These are phyloP conservation scores for Jackrogersella multiformis DNA, from an alignment of 495 filamentous ascomycete species.

Conservation along the genomic window DNA sequence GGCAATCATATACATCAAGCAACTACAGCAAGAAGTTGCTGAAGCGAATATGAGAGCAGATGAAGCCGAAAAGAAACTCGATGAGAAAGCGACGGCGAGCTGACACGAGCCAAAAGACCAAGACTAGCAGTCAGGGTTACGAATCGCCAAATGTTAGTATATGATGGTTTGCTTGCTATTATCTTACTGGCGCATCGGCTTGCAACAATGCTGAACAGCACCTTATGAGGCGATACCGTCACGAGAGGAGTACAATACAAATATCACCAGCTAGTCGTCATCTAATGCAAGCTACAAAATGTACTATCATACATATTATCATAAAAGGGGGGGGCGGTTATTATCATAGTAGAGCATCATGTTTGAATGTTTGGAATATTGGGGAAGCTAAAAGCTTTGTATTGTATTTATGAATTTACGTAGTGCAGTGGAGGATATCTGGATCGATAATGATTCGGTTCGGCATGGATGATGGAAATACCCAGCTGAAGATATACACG, in stretches of 20 bases:
- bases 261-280: conserved; percentile 20
- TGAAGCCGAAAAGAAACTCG: conserved; percentile 68
- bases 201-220: conserved; percentile 23
- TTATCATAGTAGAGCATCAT: conserved; percentile 3
- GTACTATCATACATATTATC: conserved; percentile 5
- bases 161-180: conserved; percentile 5
- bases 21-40: conserved; percentile 76
- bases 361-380: not conserved
- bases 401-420: conserved; percentile 7
- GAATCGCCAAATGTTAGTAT: conserved; percentile 19
- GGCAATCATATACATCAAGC: conserved; percentile 94
- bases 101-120: conserved; percentile 19
- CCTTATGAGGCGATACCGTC: conserved; percentile 4
- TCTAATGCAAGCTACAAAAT: conserved; percentile 31
- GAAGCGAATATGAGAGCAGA: conserved; percentile 72
- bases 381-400: not conserved
- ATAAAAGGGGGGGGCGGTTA: not conserved
- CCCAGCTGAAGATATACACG: conserved; percentile 1
- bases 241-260: conserved; percentile 31
- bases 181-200: conserved; percentile 11
- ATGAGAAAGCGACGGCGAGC: conserved; percentile 32
- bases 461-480: conserved; percentile 7
- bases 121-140: not conserved
- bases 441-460: not conserved
- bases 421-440: not conserved